Percentiles rank a stretch among this genome's conserved stretches.
Evolutionary conservation across 306 rosid genomes (phyloP).

Genomic region (Benincasa hispida): DNA sequence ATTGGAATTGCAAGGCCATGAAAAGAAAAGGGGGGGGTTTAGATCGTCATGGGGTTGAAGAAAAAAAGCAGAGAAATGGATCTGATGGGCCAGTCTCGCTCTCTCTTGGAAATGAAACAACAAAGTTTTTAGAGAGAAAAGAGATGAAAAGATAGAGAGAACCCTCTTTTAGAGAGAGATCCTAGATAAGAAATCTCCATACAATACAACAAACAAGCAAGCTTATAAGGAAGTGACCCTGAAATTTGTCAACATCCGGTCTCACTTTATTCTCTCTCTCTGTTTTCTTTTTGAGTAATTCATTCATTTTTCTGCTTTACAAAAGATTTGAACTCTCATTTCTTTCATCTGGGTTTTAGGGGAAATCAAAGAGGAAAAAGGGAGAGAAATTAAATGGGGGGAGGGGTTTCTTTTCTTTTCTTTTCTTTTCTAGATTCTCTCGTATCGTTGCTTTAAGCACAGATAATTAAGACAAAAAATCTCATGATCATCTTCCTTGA

Average conservation of each 20-base stretch:
- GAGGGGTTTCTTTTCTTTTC: not conserved
- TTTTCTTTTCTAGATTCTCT: slow-evolving; percentile 67
- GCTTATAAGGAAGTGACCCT: slow-evolving; percentile 91
- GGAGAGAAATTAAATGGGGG: slow-evolving; percentile 15
- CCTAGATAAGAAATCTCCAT: slow-evolving; percentile 91
- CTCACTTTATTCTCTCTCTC: slow-evolving; percentile 79
- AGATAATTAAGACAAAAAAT: not conserved
- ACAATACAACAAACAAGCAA: slow-evolving; percentile 41
- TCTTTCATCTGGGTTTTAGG: slow-evolving; percentile 15
- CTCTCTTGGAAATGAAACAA: slow-evolving; percentile 12
- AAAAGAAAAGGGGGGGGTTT: slow-evolving; percentile 20
- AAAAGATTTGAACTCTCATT: slow-evolving; percentile 6
- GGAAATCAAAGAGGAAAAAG: slow-evolving; percentile 9
- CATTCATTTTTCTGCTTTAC: not conserved
- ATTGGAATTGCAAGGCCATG: slow-evolving; percentile 29
- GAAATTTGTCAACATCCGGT: slow-evolving; percentile 97
- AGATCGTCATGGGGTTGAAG: slow-evolving; percentile 62
- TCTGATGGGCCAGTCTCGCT: slow-evolving; percentile 81
- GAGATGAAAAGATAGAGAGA: slow-evolving; percentile 16
- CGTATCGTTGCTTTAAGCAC: slow-evolving; percentile 18
- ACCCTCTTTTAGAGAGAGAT: slow-evolving; percentile 31
- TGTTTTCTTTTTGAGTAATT: not conserved
- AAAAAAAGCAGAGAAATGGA: slow-evolving; percentile 60
- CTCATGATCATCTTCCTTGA: not conserved
- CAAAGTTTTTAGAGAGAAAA: slow-evolving; percentile 24